Conservation (phyloP, 805 yeast species). For the Wickerhamiella vanderwaltii region DNA sequence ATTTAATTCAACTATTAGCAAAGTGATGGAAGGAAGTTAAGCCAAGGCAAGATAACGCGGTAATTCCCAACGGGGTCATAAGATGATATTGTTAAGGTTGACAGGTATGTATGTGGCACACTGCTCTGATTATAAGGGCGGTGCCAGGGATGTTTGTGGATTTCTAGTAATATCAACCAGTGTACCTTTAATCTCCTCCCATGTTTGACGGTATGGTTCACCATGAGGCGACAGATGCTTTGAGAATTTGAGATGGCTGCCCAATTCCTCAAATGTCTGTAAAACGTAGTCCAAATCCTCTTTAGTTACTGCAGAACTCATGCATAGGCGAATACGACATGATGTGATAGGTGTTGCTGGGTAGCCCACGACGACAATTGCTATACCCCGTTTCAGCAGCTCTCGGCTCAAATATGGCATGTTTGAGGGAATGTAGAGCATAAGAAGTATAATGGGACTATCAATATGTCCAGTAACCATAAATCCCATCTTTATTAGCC, state of each 20-base stretch:
- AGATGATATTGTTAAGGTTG: too few relatives aligned
- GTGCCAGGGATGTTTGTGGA: slow-evolving; percentile 12
- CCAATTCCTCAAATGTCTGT: slow-evolving; percentile 50
- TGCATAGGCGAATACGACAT: slow-evolving; percentile 85
- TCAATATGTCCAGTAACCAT: slow-evolving; percentile 92
- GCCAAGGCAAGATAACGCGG: too few relatives aligned
- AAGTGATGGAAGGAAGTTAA: too few relatives aligned
- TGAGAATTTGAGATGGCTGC: slow-evolving; percentile 19
- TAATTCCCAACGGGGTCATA: too few relatives aligned
- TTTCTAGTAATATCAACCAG: slow-evolving; percentile 25
- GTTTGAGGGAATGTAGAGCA: slow-evolving; percentile 81
- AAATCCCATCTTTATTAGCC: slow-evolving; percentile 83
- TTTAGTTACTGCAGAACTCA: slow-evolving; percentile 83
- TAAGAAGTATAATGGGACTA: slow-evolving; percentile 86
- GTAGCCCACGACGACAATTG: slow-evolving; percentile 92
- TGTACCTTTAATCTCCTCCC: slow-evolving; percentile 21
- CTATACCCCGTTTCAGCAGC: slow-evolving; percentile 68
- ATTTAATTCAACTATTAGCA: too few relatives aligned
- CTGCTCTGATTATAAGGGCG: slow-evolving; percentile 4
- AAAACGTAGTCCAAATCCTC: slow-evolving; percentile 62
- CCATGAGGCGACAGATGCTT: slow-evolving; percentile 19
- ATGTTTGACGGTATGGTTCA: slow-evolving; percentile 14
- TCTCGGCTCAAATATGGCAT: slow-evolving; percentile 86
- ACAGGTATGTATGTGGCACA: too few relatives aligned
- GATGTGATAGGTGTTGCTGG: slow-evolving; percentile 93